These are phyloP conservation scores for Coemansia sp. DNA, from an alignment of 192 early-diverging fungal species.

Conservation along the genomic window DNA sequence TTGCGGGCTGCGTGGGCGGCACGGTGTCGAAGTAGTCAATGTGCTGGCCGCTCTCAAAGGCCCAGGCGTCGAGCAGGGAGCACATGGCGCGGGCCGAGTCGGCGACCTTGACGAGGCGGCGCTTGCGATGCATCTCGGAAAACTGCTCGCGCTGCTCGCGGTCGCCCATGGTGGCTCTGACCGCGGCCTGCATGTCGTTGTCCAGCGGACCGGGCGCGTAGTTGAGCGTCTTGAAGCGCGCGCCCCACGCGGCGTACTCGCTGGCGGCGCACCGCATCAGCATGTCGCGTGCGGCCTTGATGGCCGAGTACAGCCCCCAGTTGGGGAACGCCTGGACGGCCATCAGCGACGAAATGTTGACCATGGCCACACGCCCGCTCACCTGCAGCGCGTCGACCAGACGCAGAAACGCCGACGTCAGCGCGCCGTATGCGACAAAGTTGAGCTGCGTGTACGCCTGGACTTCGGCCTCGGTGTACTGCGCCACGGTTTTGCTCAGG, in stretches of 20 bases:
- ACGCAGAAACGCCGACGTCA: constrained; percentile 41
- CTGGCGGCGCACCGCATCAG: constrained; percentile 64
- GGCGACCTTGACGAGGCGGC: constrained; percentile 64
- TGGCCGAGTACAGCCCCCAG: constrained; percentile 77
- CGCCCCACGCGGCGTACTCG: constrained; percentile 53
- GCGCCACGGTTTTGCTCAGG: constrained; percentile 56
- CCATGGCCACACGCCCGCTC: constrained; percentile 44
- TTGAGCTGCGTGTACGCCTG: constrained; percentile 56
- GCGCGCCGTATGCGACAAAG: constrained; percentile 54
- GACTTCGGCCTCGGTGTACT: constrained; percentile 52
- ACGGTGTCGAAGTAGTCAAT: constrained; percentile 64
- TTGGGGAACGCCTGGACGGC: constrained; percentile 71
- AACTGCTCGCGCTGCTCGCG: constrained; percentile 60
- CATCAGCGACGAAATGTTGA: constrained; percentile 77
- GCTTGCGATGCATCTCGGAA: constrained; percentile 59
- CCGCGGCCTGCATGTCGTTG: constrained; percentile 73
- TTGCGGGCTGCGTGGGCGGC: constrained; percentile 8
- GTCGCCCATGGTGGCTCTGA: constrained; percentile 67
- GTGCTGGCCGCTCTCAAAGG: constrained; percentile 62
- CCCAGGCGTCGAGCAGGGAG: constrained; percentile 55
- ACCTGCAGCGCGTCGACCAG: not conserved
- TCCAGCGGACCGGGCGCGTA: constrained; percentile 91
- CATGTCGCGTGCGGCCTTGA: constrained; percentile 82
- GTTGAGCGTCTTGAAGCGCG: constrained; percentile 61
- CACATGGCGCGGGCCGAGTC: constrained; percentile 62